A percentile compares a stretch with the other conserved stretches of the same genome.
Evolutionary conservation across 805 yeast species (phyloP).

Genomic region (Jamesozyma hellenica): DNA sequence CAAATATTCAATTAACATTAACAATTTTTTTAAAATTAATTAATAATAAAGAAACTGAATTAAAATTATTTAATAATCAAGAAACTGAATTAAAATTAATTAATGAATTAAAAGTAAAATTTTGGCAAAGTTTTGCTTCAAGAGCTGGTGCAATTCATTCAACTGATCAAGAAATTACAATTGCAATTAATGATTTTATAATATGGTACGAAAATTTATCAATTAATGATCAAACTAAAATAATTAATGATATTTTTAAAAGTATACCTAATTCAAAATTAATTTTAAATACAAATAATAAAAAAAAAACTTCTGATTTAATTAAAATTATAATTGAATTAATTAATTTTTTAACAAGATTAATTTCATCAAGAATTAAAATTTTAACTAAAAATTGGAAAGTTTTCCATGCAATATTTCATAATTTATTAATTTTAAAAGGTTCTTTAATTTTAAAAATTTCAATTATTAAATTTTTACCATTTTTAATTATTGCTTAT

Average conservation of each 20-base stretch:
- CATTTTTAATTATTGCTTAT: slow-evolving; percentile 25
- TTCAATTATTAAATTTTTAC: slow-evolving; percentile 33
- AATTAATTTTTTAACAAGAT: slow-evolving; percentile 5
- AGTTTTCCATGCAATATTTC: slow-evolving; percentile 5
- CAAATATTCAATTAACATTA: not conserved
- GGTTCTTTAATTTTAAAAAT: slow-evolving; percentile 1
- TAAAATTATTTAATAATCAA: not conserved
- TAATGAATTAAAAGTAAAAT: not conserved
- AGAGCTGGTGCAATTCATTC: slow-evolving; percentile 51
- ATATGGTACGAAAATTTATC: slow-evolving; percentile 16
- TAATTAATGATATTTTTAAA: slow-evolving; percentile 4
- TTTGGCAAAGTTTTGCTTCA: slow-evolving; percentile 44
- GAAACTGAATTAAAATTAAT: not conserved
- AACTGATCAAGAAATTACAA: slow-evolving; percentile 35
- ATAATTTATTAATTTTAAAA: slow-evolving; percentile 7
- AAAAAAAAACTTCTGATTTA: slow-evolving; percentile 22
- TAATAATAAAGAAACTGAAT: not conserved
- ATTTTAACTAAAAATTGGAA: slow-evolving; percentile 6
- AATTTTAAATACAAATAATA: slow-evolving; percentile 2
- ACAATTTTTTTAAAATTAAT: not conserved
- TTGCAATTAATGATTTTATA: slow-evolving; percentile 34
- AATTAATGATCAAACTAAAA: slow-evolving; percentile 1
- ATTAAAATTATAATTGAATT: slow-evolving; percentile 20
- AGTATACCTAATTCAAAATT: slow-evolving; percentile 6
- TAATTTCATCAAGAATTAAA: slow-evolving; percentile 6